Base-by-base conservation (phyloP, 1,139 yeast genomes). In the Magnusiomyces tetraspermus region DNA sequence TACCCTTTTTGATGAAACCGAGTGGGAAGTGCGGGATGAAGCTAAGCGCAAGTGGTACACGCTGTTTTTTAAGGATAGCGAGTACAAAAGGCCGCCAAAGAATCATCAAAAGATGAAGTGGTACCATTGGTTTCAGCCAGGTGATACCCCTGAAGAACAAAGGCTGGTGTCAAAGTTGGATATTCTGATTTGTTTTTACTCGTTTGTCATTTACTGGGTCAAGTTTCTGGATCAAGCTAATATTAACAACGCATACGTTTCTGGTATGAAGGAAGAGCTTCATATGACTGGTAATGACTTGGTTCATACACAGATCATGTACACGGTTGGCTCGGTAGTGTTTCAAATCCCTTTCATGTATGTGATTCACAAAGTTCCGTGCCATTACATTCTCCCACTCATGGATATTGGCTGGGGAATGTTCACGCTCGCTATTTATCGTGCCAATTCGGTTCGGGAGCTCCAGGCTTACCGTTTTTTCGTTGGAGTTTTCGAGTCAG, bases 321-420 rank as follows among this genome's bases (percentile, higher is more conserved):
- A 68, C 57, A 57, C 70, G 23, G 60, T 36, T n/a, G 19, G 86
- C 53, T 74, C 77, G 58, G 74, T 79, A 40, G 68, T 83, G 19
- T 80, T 78, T 65, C 85, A 80, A 63, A 64, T 74, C 22, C 76
- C 76, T 19, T 69, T 67, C 24, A 38, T 38, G 24, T 38, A 38
- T 15, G 3, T 38, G 17, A 15, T 21, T 19, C 22, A 21, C 24
- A 21, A 6, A 19, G 5, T 10, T 72, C 49, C 69, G 67, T 68
- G 80, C 61, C 77, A 76, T 58, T 78, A 73, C 57, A 73, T 80
- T 21, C 70, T 82, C 51, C 85, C 86, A 2, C 59, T 71, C 1
- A 74, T 79, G 69, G 88, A 82, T 64, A 60, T 82, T 50, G 71
- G 78, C 47, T 84, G 92, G 90, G 78, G 85, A 1, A 65, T 81